Evolutionary conservation across 73 alveolate genomes (phyloP), one percentile per base, ranked within the genome.

Genomic region (Paramecium sonneborni): DNA sequence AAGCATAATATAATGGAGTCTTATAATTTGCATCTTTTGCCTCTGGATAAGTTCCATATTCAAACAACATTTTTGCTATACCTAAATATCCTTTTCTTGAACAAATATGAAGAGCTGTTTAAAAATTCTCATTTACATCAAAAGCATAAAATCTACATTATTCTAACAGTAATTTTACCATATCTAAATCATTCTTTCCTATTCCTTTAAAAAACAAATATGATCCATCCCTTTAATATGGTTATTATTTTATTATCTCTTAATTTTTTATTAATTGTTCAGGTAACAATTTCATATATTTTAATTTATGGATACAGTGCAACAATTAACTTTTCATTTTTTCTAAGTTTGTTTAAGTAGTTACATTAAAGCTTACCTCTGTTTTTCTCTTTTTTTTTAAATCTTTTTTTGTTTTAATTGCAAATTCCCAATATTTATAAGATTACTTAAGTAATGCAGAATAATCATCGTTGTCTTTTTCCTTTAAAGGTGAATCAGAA

Each of bases 181-280:
- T 18, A 23, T 79, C 90, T 20, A 43, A 38, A 79, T 79, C 90
- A 41, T 79, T 79, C 24, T 79, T 79, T 0, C 55, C 44, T 7
- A 79, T 62, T 39, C 56, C 90, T 62, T 79, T 79, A 24, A 79
- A 79, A 44, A 79, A 79, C 21, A 79, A 15, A 41, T 79, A 79
- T 39, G 90, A 79, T n/a, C 90, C 90, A 18, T 79, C 90, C 56
- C 90, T 79, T 39, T 79, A 24, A 79, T 79, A 79, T 11, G 90
- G 90, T 20, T 79, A 41, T 32, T 3, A 18, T 52, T 18, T 79
- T 21, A 79, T 9, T 20, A 79, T 39, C 3, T 21, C 44, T 12
- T 62, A 41, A 15, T 44, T 30, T 15, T 26, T 46, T 43, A 79
- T 1, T 39, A 79, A 20, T 43, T 41, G 5, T n/a, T 79, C 43